A percentile compares a stretch with the other conserved stretches of the same genome.
Evolutionary conservation across 306 rosid species (phyloP).

Genomic region (Ceratonia siliqua): DNA sequence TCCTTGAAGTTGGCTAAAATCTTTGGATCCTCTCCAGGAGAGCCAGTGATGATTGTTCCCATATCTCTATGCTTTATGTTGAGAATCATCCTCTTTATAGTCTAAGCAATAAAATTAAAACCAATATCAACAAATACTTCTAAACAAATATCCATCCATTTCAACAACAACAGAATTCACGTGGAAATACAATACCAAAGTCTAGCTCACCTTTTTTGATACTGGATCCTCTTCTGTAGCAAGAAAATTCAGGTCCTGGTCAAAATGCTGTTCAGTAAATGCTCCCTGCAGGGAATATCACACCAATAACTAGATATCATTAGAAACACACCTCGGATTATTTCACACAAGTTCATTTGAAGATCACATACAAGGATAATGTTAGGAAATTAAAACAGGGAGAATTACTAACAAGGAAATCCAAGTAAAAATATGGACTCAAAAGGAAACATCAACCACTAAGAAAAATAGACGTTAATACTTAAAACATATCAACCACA

Average conservation of each 20-base stretch:
- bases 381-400: neutral
- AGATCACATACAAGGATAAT: conserved; percentile 1
- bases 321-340: too few species aligned
- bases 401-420: too few species aligned
- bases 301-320: neutral
- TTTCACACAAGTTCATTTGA: conserved; percentile 18
- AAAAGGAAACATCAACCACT: too few species aligned
- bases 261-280: conserved; percentile 82
- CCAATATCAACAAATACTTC: conserved; percentile 13
- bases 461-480: too few species aligned
- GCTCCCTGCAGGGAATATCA: conserved; percentile 68
- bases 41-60: conserved; percentile 73
- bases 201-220: conserved; percentile 73
- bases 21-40: conserved; percentile 95
- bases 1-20: conserved; percentile 89
- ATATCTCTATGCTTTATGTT: conserved; percentile 89
- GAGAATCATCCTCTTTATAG: conserved; percentile 81
- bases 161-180: neutral
- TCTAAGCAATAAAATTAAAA: conserved; percentile 46
- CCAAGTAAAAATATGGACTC: neutral
- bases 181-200: conserved; percentile 11
- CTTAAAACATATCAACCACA: too few species aligned
- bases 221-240: conserved; percentile 98
- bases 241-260: conserved; percentile 88
- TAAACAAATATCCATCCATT: neutral